Evolutionary conservation across 2,329 filamentous ascomycete species (phyloP).

Genomic region (Fusarium devonianum): DNA sequence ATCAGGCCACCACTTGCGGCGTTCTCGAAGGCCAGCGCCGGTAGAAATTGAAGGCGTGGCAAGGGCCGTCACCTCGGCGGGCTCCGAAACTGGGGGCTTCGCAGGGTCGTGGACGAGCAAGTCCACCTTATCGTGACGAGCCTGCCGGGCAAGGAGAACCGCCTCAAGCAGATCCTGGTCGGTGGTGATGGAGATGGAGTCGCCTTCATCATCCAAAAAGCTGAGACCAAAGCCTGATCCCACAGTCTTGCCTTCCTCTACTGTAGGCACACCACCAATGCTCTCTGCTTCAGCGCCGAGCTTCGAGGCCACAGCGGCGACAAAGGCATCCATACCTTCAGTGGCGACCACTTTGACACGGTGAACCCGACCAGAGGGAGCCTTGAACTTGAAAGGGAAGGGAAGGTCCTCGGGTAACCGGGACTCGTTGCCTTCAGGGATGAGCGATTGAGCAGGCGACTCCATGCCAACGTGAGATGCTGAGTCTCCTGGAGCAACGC

Average conservation of each 20-base stretch:
- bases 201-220: constrained; percentile 96
- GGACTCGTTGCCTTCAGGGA: constrained; percentile 56
- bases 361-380: constrained; percentile 92
- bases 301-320: constrained; percentile 80
- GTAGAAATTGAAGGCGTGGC: constrained; percentile 59
- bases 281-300: constrained; percentile 82
- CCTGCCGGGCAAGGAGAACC: constrained; percentile 80
- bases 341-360: constrained; percentile 84
- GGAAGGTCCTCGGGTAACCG: constrained; percentile 73
- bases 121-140: constrained; percentile 89
- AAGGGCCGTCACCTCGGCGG: constrained; percentile 51
- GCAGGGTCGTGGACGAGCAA: constrained; percentile 95
- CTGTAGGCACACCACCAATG: constrained; percentile 80
- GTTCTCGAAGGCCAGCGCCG: constrained; percentile 56
- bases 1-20: constrained; percentile 66
- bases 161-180: constrained; percentile 93
- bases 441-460: constrained; percentile 73
- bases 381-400: constrained; percentile 99
- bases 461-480: constrained; percentile 90
- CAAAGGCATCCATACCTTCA: constrained; percentile 80
- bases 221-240: constrained; percentile 87
- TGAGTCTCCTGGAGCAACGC: constrained; percentile 90
- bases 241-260: constrained; percentile 80
- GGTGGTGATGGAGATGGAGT: constrained; percentile 95
- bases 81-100: constrained; percentile 78